Evolutionary conservation across 2,329 filamentous ascomycete species (phyloP).

Genomic region (Colletotrichum endophyticum): DNA sequence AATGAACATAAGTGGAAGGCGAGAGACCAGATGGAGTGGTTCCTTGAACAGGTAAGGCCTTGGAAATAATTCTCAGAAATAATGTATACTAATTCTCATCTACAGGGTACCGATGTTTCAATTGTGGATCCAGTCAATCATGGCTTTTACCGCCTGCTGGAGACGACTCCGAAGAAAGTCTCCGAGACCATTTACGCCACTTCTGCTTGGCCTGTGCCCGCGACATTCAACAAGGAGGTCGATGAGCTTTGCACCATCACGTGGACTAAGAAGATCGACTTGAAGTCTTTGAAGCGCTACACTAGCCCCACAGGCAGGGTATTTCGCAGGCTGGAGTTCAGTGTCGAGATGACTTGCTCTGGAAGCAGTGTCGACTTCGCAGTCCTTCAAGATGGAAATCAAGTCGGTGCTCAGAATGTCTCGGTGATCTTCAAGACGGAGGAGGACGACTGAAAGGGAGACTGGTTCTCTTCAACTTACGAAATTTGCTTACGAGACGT

Average conservation of each 20-base stretch:
- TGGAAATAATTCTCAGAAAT: too few species aligned
- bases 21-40: slow-evolving; percentile 31
- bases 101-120: not conserved
- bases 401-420: slow-evolving; percentile 22
- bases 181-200: slow-evolving; percentile 7
- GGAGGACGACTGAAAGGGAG: not conserved
- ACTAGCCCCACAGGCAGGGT: slow-evolving; percentile 17
- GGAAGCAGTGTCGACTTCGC: slow-evolving; percentile 27
- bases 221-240: rapidly evolving
- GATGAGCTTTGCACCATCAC: slow-evolving; percentile 21
- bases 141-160: rapidly evolving
- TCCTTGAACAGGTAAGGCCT: slow-evolving; percentile 24
- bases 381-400: slow-evolving; percentile 9
- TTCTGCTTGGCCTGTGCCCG: not conserved
- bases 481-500: too few species aligned
- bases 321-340: not conserved
- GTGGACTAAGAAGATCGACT: slow-evolving; percentile 17
- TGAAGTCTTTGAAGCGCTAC: slow-evolving; percentile 6
- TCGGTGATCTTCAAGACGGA: slow-evolving; percentile 21
- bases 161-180: not conserved
- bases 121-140: not conserved
- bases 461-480: too few species aligned
- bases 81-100: not conserved
- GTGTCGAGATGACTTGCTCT: slow-evolving; percentile 24
- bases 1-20: not conserved